phyloP scores from a whole-genome alignment of 2,329 filamentous ascomycete genomes.

The Alternaria ethzedia region DNA sequence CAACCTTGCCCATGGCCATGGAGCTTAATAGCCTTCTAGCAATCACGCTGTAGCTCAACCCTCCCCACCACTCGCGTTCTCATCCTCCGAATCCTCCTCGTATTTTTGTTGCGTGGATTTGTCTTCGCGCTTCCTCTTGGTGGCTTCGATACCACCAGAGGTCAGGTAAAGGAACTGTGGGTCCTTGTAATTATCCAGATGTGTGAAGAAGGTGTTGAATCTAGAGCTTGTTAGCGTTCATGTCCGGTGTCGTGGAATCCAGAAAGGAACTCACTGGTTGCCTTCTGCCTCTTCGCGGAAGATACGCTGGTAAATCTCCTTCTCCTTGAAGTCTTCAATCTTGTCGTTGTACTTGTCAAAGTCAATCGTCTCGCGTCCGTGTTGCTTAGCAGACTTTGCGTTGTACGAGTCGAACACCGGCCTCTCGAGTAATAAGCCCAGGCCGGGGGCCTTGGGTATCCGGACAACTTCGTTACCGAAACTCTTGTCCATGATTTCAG shows the following conservation, averaged over 20 bases:
- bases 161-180: conserved; percentile 58
- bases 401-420: conserved; percentile 95
- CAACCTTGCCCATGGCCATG: background rate
- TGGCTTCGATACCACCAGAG: conserved; percentile 56
- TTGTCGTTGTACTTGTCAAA: conserved; percentile 79
- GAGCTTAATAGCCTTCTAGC: background rate
- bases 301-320: conserved; percentile 89
- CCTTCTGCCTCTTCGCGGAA: conserved; percentile 88
- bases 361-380: conserved; percentile 72
- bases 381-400: conserved; percentile 67
- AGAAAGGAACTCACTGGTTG: conserved; percentile 71
- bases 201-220: conserved; percentile 58
- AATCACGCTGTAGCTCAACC: conserved; percentile 16
- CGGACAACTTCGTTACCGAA: conserved; percentile 76
- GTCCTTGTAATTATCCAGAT: conserved; percentile 59
- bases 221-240: conserved; percentile 30
- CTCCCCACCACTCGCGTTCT: conserved; percentile 45
- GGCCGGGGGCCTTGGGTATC: conserved; percentile 90
- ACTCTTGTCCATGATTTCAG: conserved; percentile 73
- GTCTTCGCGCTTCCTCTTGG: conserved; percentile 39
- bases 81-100: conserved; percentile 45
- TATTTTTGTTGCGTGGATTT: conserved; percentile 36
- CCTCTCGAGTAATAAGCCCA: conserved; percentile 86
- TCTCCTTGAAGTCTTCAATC: conserved; percentile 87
- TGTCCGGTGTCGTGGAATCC: background rate